Conservation (phyloP, 192 early-diverging fungal species). For the Phlyctochytrium arcticum region DNA sequence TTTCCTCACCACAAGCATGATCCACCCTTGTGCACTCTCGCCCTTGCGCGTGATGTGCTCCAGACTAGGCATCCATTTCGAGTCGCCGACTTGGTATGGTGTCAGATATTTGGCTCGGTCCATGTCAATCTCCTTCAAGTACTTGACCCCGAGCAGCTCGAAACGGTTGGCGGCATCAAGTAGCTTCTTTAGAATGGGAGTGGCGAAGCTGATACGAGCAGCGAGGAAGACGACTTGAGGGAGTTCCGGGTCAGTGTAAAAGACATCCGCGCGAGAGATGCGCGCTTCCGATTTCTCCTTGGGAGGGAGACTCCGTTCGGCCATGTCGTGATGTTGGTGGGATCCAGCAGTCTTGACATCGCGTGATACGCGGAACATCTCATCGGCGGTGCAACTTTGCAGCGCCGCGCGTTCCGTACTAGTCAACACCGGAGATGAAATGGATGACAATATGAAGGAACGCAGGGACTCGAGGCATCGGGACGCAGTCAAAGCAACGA, state of each 20-base stretch:
- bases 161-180: background rate
- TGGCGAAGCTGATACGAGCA: slow-evolving; percentile 4
- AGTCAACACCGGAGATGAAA: background rate
- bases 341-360: background rate
- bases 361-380: background rate
- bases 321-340: background rate
- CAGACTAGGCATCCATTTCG: background rate
- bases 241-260: slow-evolving; percentile 1
- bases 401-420: background rate
- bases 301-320: background rate
- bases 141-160: slow-evolving; percentile 17
- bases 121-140: background rate
- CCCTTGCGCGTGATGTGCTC: background rate
- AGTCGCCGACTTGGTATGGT: slow-evolving; percentile 9
- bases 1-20: slow-evolving; percentile 9
- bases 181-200: slow-evolving; percentile 11
- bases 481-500: background rate
- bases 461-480: background rate
- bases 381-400: background rate
- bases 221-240: slow-evolving; percentile 14
- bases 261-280: background rate
- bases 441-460: background rate
- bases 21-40: background rate
- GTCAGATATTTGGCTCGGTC: slow-evolving; percentile 1
- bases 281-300: slow-evolving; percentile 6